phyloP scores from a whole-genome alignment of 371 early-diverging fungal species.

The Circinella umbellata region DNA sequence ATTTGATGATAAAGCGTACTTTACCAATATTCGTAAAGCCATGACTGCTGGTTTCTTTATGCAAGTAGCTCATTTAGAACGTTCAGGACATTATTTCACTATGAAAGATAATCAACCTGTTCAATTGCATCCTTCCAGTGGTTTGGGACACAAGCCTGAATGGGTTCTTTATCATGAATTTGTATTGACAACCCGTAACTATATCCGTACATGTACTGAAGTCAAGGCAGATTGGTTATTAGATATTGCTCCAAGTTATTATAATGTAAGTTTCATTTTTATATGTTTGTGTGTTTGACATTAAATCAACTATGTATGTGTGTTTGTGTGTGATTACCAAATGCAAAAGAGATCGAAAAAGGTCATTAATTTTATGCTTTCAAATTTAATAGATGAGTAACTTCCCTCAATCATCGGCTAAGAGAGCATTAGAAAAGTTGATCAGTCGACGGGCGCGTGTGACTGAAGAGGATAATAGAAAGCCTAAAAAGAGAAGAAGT shows the following conservation, averaged over 20 bases:
- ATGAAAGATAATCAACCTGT: slow-evolving; percentile 98
- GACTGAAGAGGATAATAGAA: slow-evolving; percentile 32
- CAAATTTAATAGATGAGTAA: slow-evolving; percentile 68
- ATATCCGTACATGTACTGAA: slow-evolving; percentile 93
- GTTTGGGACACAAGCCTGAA: slow-evolving; percentile 88
- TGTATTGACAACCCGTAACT: slow-evolving; percentile 95
- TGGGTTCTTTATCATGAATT: slow-evolving; percentile 99
- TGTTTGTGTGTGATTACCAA: too few relatives aligned
- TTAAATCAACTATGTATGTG: too few relatives aligned
- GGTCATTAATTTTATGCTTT: too few relatives aligned
- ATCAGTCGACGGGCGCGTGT: slow-evolving; percentile 42
- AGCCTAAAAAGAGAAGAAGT: slow-evolving; percentile 38
- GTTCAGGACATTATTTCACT: slow-evolving; percentile 89
- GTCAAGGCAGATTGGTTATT: slow-evolving; percentile 93
- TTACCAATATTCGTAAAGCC: slow-evolving; percentile 86
- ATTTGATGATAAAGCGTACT: slow-evolving; percentile 79
- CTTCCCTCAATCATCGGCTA: slow-evolving; percentile 93
- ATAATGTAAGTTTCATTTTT: slow-evolving; percentile 29
- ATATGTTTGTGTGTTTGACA: not conserved
- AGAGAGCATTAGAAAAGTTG: slow-evolving; percentile 76
- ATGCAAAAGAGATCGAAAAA: too few relatives aligned
- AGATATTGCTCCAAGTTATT: slow-evolving; percentile 86
- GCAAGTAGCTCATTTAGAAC: slow-evolving; percentile 95
- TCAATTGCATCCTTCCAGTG: slow-evolving; percentile 91
- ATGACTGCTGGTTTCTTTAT: slow-evolving; percentile 93